These are phyloP conservation scores for Daldinia grandis DNA, from an alignment of 495 filamentous ascomycete species.

Conservation along the genomic window DNA sequence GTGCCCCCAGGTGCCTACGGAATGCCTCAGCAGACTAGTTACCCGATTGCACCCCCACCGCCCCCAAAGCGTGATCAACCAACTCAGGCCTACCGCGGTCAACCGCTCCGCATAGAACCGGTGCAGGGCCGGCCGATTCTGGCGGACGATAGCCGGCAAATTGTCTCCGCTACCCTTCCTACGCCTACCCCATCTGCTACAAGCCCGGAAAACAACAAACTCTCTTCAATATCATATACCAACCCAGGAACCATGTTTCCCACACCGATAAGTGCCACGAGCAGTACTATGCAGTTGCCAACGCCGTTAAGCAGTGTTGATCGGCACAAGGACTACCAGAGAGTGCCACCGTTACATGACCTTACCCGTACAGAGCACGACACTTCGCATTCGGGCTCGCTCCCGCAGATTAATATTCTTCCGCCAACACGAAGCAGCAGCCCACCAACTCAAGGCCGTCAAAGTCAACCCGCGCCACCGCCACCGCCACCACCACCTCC, in stretches of 20 bases:
- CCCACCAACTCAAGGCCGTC: slow-evolving; percentile 44
- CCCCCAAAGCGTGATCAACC: slow-evolving; percentile 57
- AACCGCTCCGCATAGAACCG: slow-evolving; percentile 63
- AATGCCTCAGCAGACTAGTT: slow-evolving; percentile 59
- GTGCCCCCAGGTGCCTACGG: slow-evolving; percentile 67
- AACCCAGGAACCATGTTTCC: slow-evolving; percentile 57
- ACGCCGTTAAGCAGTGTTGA: slow-evolving; percentile 46
- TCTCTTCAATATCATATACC: slow-evolving; percentile 61
- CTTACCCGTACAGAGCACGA: slow-evolving; percentile 58
- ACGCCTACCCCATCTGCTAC: slow-evolving; percentile 56
- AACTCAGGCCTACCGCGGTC: slow-evolving; percentile 60
- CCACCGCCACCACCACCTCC: slow-evolving; percentile 38
- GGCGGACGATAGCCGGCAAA: slow-evolving; percentile 59
- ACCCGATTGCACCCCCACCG: slow-evolving; percentile 45
- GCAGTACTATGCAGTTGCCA: slow-evolving; percentile 56
- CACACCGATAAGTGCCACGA: slow-evolving; percentile 62
- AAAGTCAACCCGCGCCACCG: slow-evolving; percentile 36
- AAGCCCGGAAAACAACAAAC: slow-evolving; percentile 64
- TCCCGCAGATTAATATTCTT: slow-evolving; percentile 56
- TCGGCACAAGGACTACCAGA: slow-evolving; percentile 59
- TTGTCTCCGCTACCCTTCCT: slow-evolving; percentile 56
- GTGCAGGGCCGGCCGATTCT: slow-evolving; percentile 60
- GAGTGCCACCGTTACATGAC: slow-evolving; percentile 64
- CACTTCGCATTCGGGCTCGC: slow-evolving; percentile 44
- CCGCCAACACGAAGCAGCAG: slow-evolving; percentile 59